Evolutionary conservation across 2,329 filamentous ascomycete species (phyloP).

Genomic region (Colletotrichum cereale): DNA sequence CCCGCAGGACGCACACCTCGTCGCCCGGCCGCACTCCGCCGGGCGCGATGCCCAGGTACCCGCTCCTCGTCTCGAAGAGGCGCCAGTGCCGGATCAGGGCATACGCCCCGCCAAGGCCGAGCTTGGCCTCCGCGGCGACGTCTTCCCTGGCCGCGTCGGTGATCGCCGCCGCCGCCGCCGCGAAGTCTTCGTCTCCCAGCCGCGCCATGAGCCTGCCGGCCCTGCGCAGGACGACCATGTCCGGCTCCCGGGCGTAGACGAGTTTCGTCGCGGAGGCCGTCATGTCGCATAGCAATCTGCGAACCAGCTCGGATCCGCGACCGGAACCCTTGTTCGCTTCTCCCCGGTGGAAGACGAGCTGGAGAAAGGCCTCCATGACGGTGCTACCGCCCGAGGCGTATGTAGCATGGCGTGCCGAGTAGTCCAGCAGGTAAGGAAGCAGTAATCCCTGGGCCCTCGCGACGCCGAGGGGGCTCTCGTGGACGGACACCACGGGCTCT

Average conservation of each 20-base stretch:
- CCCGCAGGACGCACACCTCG: no score
- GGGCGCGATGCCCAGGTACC: no score
- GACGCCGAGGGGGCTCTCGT: not conserved
- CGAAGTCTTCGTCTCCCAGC: not conserved
- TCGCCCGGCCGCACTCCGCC: no score
- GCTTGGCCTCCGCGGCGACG: not conserved
- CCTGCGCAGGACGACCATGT: not conserved
- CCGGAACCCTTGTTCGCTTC: no score
- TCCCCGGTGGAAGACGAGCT: not conserved
- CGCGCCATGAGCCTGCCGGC: not conserved
- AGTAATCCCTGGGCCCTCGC: not conserved
- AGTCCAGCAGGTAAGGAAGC: not conserved
- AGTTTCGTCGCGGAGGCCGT: not conserved
- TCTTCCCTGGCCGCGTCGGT: not conserved
- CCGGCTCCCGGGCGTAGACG: not conserved
- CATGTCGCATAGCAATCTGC: not conserved
- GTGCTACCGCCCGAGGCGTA: not conserved
- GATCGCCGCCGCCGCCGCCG: not conserved
- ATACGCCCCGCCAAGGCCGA: not conserved
- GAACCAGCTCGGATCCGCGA: not conserved
- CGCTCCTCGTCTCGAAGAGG: no score
- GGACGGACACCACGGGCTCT: no score
- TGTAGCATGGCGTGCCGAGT: not conserved
- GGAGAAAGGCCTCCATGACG: not conserved
- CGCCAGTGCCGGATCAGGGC: no score